Base-by-base conservation (phyloP, 2,329 filamentous ascomycete genomes). In the Hymenoscyphus albidus region DNA sequence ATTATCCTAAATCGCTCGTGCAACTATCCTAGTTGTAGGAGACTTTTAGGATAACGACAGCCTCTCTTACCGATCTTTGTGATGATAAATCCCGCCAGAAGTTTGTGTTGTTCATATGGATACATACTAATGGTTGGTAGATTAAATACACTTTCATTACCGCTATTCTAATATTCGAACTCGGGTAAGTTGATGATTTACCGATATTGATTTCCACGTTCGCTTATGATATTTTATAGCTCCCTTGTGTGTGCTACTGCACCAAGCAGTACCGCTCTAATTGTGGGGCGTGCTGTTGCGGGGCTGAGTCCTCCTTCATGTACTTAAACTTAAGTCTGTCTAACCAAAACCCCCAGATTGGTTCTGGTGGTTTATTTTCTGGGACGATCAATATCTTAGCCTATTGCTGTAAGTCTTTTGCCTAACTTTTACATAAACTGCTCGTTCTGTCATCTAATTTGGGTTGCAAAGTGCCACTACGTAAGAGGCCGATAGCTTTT, bases 211-310 rank as follows among this genome's bases (percentile, higher is more conserved):
- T 62, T 40, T 42, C 3, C 14, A 40, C 68, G 31, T 63, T 71
- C 38, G 62, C 57, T 22, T 63, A 61, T 55, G 2, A 59, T 32
- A n/a, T 13, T 71, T 70, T 59, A 56, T 35, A 75, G 74, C 2
- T 75, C 73, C 44, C 64, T 76, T 12, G 67, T 77, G 22, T 77
- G 76, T 63, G 76, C 71, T 39, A 68, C 70, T 6, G 75, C 75
- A 39, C 75, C 76, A 35, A 74, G 58, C 16, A 73, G 71, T 40
- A 71, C 67, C 16, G 73, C 74, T 40, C 68, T 77, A 22, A 77
- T 77, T 42, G 66, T 76, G 16, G 75, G 76, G 40, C 69, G 75
- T 63, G 76, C 75, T 32, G 62, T 77, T 60, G 70, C 72, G 42
- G 76, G 76, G 35, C 1, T 27, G 3, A 27, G 27, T 27, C 3